Evolutionary conservation across 495 filamentous ascomycete genomes (phyloP).

Genomic region (Pyronema domesticum): DNA sequence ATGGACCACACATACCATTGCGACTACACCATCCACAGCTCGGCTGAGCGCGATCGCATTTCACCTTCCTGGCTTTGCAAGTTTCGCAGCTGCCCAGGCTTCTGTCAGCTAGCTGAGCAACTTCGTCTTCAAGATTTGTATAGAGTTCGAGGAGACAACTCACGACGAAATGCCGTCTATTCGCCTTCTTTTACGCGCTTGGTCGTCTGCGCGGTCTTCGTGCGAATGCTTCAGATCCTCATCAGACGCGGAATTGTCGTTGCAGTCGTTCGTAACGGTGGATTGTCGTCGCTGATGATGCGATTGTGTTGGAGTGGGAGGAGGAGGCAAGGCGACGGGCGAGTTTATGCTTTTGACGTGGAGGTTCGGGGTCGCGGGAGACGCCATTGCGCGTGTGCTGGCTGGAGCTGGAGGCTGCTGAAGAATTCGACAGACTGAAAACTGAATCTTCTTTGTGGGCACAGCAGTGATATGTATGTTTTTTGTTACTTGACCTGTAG

Average conservation of each 20-base stretch:
- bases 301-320: not conserved
- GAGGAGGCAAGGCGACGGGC: not conserved
- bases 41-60: conserved; percentile 68
- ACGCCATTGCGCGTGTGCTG: not conserved
- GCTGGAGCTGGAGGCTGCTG: not conserved
- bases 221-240: conserved; percentile 15
- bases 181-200: conserved; percentile 18
- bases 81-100: conserved; percentile 15
- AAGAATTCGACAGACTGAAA: not conserved
- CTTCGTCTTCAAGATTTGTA: not conserved
- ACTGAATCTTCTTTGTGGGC: not conserved
- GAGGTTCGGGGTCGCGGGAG: not conserved
- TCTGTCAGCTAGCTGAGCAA: not conserved
- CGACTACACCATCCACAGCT: conserved; percentile 76
- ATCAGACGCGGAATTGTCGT: conserved; percentile 16
- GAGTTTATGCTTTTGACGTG: not conserved
- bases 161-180: conserved; percentile 24
- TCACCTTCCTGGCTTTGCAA: conserved; percentile 41
- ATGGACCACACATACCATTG: conserved; percentile 33
- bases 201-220: conserved; percentile 13
- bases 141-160: not conserved
- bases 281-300: conserved; percentile 1
- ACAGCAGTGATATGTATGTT: not conserved
- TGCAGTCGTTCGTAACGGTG: conserved; percentile 12
- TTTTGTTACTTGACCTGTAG: not conserved